Conservation (phyloP, 305 asterid species). For the Ajuga reptans region DNA sequence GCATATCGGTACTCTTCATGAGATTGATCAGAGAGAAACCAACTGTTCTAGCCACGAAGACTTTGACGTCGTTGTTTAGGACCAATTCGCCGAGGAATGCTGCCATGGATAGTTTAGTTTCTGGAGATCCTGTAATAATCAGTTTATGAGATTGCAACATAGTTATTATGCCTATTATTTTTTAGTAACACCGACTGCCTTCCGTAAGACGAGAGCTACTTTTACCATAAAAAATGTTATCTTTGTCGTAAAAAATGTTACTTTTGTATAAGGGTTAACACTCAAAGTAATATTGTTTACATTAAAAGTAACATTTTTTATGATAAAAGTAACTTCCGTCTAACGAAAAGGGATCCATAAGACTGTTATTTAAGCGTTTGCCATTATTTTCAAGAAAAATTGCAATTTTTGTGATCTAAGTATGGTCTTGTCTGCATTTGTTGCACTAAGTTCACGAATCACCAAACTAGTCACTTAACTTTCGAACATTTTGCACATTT, state of each 20-base stretch:
- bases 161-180: background rate
- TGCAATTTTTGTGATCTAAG: background rate
- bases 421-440: background rate
- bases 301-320: no score
- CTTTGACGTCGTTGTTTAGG: constrained; percentile 71
- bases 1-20: constrained; percentile 47
- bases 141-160: background rate
- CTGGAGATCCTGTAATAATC: constrained; percentile 60
- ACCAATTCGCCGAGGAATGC: constrained; percentile 77
- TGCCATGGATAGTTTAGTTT: constrained; percentile 83
- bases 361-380: background rate
- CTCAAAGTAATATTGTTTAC: no score
- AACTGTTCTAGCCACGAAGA: constrained; percentile 57
- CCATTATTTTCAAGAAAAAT: background rate
- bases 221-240: no score
- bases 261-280: no score
- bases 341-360: no score
- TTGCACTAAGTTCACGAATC: background rate
- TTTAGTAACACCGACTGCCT: no score
- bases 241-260: no score
- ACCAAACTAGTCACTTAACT: background rate
- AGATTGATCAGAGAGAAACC: constrained; percentile 72
- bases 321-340: no score
- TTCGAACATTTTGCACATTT: background rate
- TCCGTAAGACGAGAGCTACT: no score